Percentiles rank a stretch among this genome's conserved stretches.
Conservation (phyloP, 805 yeast genomes). For the Limtongia smithiae region DNA sequence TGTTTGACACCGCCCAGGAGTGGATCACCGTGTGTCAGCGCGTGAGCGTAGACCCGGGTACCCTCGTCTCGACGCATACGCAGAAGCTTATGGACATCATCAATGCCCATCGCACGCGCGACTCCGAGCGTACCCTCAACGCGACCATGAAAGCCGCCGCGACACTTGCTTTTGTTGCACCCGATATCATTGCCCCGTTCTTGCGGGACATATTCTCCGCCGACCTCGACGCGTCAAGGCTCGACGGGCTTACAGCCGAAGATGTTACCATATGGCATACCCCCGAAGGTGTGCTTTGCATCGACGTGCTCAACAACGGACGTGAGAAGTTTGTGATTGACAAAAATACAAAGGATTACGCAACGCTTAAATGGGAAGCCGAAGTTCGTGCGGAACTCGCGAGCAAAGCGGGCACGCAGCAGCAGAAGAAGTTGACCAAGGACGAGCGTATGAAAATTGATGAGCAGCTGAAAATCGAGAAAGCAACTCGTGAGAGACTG, state of each 20-base stretch:
- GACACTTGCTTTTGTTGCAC: constrained; percentile 53
- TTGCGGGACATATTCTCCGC: constrained; percentile 44
- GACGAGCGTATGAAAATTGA: constrained; percentile 68
- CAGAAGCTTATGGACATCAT: constrained; percentile 32
- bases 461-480: constrained; percentile 62
- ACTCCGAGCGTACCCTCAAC: constrained; percentile 31
- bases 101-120: constrained; percentile 32
- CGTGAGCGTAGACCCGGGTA: constrained; percentile 62
- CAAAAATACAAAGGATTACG: constrained; percentile 80
- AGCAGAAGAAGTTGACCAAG: constrained; percentile 61
- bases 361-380: constrained; percentile 86
- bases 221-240: constrained; percentile 42
- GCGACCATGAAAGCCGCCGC: constrained; percentile 36
- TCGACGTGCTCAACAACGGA: constrained; percentile 52
- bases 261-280: constrained; percentile 65
- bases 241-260: constrained; percentile 46
- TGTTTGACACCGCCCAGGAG: constrained; percentile 46
- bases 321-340: constrained; percentile 48
- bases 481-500: constrained; percentile 50
- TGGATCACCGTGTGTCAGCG: constrained; percentile 77
- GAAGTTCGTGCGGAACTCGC: constrained; percentile 71
- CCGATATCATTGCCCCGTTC: constrained; percentile 52
- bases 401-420: constrained; percentile 24
- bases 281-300: constrained; percentile 63
- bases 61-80: constrained; percentile 41